These are phyloP conservation scores for Solanum hybrid DNA, from an alignment of 305 asterid genomes.

Conservation along the genomic window DNA sequence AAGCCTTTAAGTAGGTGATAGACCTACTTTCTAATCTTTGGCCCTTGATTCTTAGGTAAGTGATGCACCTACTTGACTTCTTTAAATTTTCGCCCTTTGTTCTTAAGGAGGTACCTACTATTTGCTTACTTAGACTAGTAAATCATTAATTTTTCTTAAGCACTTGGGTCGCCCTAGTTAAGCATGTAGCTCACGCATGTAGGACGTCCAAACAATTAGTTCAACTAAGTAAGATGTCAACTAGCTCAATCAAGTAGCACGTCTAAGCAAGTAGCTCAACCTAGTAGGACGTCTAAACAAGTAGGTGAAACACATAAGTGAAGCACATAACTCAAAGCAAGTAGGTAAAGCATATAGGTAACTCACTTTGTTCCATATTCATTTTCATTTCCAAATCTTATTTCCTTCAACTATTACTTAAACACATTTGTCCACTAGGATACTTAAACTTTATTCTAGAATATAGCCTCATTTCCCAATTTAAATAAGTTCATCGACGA, in stretches of 20 bases:
- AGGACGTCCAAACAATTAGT: neutral
- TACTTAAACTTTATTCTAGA: neutral
- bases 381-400: neutral
- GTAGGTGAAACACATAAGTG: neutral
- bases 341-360: neutral
- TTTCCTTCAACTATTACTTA: neutral
- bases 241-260: neutral
- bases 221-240: neutral
- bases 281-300: neutral
- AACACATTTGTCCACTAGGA: neutral
- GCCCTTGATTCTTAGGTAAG: neutral
- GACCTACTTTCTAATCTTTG: neutral
- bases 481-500: neutral
- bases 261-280: neutral
- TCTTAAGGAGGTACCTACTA: neutral
- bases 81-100: neutral
- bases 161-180: neutral
- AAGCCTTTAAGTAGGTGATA: neutral
- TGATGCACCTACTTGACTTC: neutral
- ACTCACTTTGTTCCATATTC: neutral
- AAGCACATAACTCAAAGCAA: neutral
- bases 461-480: neutral
- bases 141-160: neutral
- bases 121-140: neutral
- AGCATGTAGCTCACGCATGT: neutral